Conservation (phyloP, 1,139 yeast species). For the Petasospora fabianii region DNA sequence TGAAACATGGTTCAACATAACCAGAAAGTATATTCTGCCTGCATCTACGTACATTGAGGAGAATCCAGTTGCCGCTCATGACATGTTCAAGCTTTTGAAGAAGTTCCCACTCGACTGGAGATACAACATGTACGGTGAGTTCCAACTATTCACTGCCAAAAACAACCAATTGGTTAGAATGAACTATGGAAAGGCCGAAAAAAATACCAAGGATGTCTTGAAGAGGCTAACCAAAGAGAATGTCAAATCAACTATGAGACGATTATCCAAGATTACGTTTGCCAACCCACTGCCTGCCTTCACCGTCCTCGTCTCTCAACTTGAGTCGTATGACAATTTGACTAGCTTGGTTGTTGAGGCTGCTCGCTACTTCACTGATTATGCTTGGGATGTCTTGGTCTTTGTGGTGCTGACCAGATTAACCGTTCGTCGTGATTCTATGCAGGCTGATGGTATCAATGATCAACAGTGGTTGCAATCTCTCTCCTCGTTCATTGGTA, state of each 20-base stretch:
- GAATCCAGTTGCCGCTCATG: constrained; percentile 61
- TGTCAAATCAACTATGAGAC: constrained; percentile 70
- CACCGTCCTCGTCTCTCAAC: constrained; percentile 58
- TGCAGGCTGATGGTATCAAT: constrained; percentile 77
- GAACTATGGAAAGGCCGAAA: constrained; percentile 69
- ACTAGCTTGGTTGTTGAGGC: constrained; percentile 76
- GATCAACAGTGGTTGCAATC: constrained; percentile 87
- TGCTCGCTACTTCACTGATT: constrained; percentile 70
- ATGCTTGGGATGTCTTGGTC: constrained; percentile 85
- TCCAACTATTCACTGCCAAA: constrained; percentile 53
- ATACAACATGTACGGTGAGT: constrained; percentile 81
- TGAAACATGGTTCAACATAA: constrained; percentile 56
- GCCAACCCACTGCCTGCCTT: constrained; percentile 82
- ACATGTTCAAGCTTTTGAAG: constrained; percentile 53
- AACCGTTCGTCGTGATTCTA: constrained; percentile 61
- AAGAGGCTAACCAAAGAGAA: constrained; percentile 88
- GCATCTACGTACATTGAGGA: constrained; percentile 56
- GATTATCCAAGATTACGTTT: constrained; percentile 71
- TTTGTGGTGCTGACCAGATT: constrained; percentile 70
- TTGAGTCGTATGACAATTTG: constrained; percentile 90
- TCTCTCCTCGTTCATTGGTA: constrained; percentile 62
- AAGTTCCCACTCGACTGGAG: constrained; percentile 60
- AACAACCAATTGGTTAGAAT: constrained; percentile 56
- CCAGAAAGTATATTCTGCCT: constrained; percentile 67
- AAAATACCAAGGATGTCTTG: constrained; percentile 73